Conservation (phyloP, 495 filamentous ascomycete species). For the Letharia columbiana region DNA sequence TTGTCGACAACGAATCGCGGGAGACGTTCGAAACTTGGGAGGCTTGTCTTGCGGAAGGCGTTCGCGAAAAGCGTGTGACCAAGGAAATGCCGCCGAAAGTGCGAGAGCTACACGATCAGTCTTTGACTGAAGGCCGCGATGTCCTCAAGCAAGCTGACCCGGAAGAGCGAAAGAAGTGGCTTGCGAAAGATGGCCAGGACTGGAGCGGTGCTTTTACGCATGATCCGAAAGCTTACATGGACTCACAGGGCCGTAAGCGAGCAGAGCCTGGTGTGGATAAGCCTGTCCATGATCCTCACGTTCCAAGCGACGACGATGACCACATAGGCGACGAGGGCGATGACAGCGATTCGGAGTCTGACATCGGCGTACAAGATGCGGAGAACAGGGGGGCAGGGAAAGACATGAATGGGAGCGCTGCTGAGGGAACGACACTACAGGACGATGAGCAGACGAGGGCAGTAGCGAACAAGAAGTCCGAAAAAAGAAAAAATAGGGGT, state of each 20-base stretch:
- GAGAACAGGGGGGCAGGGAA: slow-evolving; percentile 27
- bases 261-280: slow-evolving; percentile 47
- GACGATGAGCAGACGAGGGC: slow-evolving; percentile 27
- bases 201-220: slow-evolving; percentile 82
- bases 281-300: slow-evolving; percentile 50
- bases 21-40: slow-evolving; percentile 95
- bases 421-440: slow-evolving; percentile 19
- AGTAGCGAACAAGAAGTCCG: slow-evolving; percentile 38
- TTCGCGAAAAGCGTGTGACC: slow-evolving; percentile 56
- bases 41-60: slow-evolving; percentile 77
- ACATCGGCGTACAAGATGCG: slow-evolving; percentile 41
- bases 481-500: slow-evolving; percentile 44
- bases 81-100: slow-evolving; percentile 59
- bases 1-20: slow-evolving; percentile 77
- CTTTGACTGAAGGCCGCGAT: slow-evolving; percentile 66
- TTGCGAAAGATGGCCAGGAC: slow-evolving; percentile 70
- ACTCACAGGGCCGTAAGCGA: slow-evolving; percentile 41
- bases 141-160: slow-evolving; percentile 61
- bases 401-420: slow-evolving; percentile 23
- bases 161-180: slow-evolving; percentile 67
- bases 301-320: slow-evolving; percentile 38
- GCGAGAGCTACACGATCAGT: slow-evolving; percentile 67
- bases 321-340: slow-evolving; percentile 36
- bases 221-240: slow-evolving; percentile 49
- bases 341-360: slow-evolving; percentile 31